Percentiles rank a stretch among this genome's conserved stretches.
Evolutionary conservation across 805 yeast species (phyloP).

Genomic region (Isabelozyma gotoi): DNA sequence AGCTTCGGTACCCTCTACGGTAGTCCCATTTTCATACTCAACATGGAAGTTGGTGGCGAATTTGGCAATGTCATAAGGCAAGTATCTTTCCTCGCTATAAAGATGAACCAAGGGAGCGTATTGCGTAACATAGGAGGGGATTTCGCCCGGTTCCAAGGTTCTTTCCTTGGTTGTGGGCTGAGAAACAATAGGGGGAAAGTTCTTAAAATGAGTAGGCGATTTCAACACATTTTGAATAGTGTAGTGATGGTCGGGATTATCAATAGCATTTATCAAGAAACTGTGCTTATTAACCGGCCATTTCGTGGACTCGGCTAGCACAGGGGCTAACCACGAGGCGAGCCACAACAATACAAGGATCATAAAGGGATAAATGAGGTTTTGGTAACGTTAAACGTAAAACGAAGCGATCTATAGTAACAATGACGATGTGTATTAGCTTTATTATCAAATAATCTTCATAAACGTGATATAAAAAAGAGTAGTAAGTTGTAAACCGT

Average conservation of each 20-base stretch:
- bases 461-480: too few relatives aligned
- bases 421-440: too few relatives aligned
- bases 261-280: conserved; percentile 20
- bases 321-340: conserved; percentile 2
- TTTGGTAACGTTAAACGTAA: too few relatives aligned
- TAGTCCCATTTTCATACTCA: conserved; percentile 49
- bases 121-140: conserved; percentile 64
- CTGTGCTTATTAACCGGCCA: conserved; percentile 17
- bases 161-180: conserved; percentile 31
- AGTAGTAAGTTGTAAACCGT: too few relatives aligned
- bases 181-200: conserved; percentile 39
- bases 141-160: conserved; percentile 49
- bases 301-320: neutral
- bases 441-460: too few relatives aligned
- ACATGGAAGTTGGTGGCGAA: conserved; percentile 68
- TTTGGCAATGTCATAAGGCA: conserved; percentile 77
- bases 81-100: conserved; percentile 83
- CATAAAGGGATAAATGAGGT: neutral
- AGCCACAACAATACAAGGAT: neutral
- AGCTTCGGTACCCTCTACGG: conserved; percentile 29
- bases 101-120: conserved; percentile 78
- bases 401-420: too few relatives aligned
- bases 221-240: conserved; percentile 22
- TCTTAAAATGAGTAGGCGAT: conserved; percentile 19
- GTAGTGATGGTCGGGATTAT: conserved; percentile 2